phyloP scores from a whole-genome alignment of 805 yeast species.

The Saccharomyces kudriavzevii region DNA sequence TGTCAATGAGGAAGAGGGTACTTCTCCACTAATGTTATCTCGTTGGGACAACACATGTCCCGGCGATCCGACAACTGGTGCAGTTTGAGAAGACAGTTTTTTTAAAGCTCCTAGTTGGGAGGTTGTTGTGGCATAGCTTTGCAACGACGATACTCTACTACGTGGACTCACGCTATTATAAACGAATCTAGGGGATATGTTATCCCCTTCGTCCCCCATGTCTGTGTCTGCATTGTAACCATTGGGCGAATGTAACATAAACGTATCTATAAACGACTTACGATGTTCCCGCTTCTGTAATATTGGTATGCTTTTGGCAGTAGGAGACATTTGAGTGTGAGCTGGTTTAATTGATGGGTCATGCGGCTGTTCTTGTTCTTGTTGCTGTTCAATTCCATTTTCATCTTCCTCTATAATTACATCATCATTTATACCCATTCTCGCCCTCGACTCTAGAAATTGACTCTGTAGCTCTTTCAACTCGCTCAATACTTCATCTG shows the following conservation, averaged over 20 bases:
- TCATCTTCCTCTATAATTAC: constrained; percentile 16
- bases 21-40: not conserved
- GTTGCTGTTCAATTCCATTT: constrained; percentile 8
- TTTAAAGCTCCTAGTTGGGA: constrained; percentile 8
- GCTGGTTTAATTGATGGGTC: not conserved
- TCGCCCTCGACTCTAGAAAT: not conserved
- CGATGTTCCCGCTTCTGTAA: constrained; percentile 15
- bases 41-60: not conserved
- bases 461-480: not conserved
- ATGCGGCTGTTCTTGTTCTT: not conserved
- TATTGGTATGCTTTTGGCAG: constrained; percentile 17
- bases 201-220: constrained; percentile 9
- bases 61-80: constrained; percentile 3
- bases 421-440: constrained; percentile 1
- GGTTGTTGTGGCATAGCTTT: constrained; percentile 5
- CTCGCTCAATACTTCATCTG: not conserved
- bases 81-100: constrained; percentile 4
- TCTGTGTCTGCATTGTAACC: constrained; percentile 15
- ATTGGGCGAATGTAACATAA: constrained; percentile 12
- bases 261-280: constrained; percentile 28
- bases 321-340: not conserved
- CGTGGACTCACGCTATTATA: constrained; percentile 13
- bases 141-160: constrained; percentile 15
- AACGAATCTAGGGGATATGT: constrained; percentile 5
- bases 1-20: not conserved